Conservation (phyloP, 1,139 yeast genomes). For the Yamadazyma sp. region DNA sequence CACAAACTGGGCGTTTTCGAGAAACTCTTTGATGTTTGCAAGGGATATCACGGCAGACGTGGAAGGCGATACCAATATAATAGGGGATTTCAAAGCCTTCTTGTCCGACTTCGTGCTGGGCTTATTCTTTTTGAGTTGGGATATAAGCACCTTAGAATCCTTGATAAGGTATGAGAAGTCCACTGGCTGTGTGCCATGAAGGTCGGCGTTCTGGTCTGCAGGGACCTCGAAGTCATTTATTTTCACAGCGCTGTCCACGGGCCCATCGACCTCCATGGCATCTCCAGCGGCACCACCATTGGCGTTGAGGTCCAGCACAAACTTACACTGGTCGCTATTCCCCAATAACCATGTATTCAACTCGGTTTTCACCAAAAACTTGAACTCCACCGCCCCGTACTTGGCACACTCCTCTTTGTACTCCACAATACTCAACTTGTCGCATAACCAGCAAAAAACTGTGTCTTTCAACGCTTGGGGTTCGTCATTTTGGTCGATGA, state of each 20-base stretch:
- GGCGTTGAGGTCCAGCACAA: constrained; percentile 26
- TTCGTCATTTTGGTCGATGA: constrained; percentile 49
- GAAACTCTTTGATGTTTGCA: constrained; percentile 76
- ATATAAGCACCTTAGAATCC: constrained; percentile 66
- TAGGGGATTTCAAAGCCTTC: constrained; percentile 67
- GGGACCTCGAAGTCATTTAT: constrained; percentile 58
- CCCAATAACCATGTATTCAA: constrained; percentile 81
- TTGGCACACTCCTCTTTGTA: constrained; percentile 74
- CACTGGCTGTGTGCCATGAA: constrained; percentile 74
- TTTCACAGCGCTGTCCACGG: constrained; percentile 5
- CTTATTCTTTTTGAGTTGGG: constrained; percentile 49
- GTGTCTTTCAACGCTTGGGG: constrained; percentile 60
- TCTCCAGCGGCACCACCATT: constrained; percentile 8
- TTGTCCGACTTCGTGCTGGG: constrained; percentile 17
- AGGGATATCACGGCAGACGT: constrained; percentile 86
- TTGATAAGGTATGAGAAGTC: constrained; percentile 74
- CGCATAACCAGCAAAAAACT: constrained; percentile 78
- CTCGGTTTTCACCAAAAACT: constrained; percentile 85
- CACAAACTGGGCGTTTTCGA: constrained; percentile 72
- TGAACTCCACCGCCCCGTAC: constrained; percentile 65
- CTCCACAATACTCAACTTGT: constrained; percentile 76
- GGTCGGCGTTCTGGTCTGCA: constrained; percentile 75
- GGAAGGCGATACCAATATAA: constrained; percentile 88
- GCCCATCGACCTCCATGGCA: neutral
- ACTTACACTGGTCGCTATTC: constrained; percentile 55